Evolutionary conservation across 148 eudicot species (phyloP).

Genomic region (Chenopodium berlandieri): DNA sequence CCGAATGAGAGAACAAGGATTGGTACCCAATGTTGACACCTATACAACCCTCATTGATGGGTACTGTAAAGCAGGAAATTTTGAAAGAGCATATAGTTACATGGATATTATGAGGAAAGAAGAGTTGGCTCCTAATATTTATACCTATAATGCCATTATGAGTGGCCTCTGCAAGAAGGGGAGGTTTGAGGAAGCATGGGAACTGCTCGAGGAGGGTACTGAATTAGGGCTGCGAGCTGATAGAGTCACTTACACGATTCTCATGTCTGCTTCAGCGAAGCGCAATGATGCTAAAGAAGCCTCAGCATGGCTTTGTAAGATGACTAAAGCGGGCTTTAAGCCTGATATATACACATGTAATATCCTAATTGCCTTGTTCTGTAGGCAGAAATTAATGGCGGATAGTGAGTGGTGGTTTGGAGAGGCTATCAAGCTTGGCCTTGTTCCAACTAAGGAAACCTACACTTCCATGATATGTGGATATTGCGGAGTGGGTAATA

Average conservation of each 20-base stretch:
- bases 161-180: conserved; percentile 73
- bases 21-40: conserved; percentile 68
- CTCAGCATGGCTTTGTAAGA: conserved; percentile 49
- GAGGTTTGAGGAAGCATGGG: conserved; percentile 54
- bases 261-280: conserved; percentile 66
- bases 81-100: conserved; percentile 64
- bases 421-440: conserved; percentile 55
- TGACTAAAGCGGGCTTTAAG: conserved; percentile 56
- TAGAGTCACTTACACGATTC: conserved; percentile 70
- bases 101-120: conserved; percentile 49
- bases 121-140: conserved; percentile 54
- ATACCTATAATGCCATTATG: conserved; percentile 66
- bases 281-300: conserved; percentile 40
- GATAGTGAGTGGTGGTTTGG: conserved; percentile 62
- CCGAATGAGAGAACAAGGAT: conserved; percentile 78
- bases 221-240: conserved; percentile 58
- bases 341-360: conserved; percentile 71
- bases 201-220: conserved; percentile 39
- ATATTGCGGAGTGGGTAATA: conserved; percentile 51
- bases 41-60: conserved; percentile 78
- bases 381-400: conserved; percentile 55
- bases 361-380: conserved; percentile 56
- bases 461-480: conserved; percentile 89
- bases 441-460: conserved; percentile 68
- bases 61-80: conserved; percentile 66